Evolutionary conservation across 2,329 filamentous ascomycete genomes (phyloP).

Genomic region (Zymoseptoria brevis): DNA sequence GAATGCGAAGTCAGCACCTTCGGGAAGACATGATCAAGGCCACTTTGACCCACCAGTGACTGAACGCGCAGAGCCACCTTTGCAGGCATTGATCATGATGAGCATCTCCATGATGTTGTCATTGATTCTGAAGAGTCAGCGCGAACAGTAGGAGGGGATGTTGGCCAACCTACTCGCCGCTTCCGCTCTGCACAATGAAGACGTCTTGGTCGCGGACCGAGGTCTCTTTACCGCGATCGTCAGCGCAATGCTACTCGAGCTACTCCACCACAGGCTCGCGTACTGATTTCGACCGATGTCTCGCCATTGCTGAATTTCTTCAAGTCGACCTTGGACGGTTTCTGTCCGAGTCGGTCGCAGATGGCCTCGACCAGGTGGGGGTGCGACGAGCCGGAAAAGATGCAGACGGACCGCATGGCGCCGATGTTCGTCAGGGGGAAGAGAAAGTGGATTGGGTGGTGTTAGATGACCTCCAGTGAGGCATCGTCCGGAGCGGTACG

Average conservation of each 20-base stretch:
- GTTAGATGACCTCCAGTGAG: constrained; percentile 18
- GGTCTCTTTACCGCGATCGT: constrained; percentile 33
- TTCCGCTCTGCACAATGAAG: constrained; percentile 96
- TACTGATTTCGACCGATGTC: constrained; percentile 60
- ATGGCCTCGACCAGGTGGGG: constrained; percentile 56
- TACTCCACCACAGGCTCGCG: constrained; percentile 11
- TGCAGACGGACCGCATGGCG: constrained; percentile 53
- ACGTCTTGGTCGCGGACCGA: constrained; percentile 96
- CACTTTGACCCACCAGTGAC: constrained; percentile 65
- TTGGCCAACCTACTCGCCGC: constrained; percentile 51
- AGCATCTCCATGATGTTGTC: constrained; percentile 98
- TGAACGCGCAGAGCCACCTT: constrained; percentile 92
- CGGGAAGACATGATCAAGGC: constrained; percentile 8
- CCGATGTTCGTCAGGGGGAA: neutral
- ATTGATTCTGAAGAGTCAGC: constrained; percentile 59
- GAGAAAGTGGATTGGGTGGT: constrained; percentile 1
- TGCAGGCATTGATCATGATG: constrained; percentile 98
- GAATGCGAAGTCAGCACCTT: neutral
- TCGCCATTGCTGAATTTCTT: constrained; percentile 64
- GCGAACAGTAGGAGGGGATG: neutral
- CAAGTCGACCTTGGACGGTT: constrained; percentile 52
- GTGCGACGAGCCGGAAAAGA: constrained; percentile 61
- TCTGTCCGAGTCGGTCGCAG: constrained; percentile 56
- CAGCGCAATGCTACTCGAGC: constrained; percentile 20
- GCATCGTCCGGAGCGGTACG: constrained; percentile 11